Percentiles rank a stretch among this genome's conserved stretches.
Conservation (phyloP, 2,329 filamentous ascomycete genomes). For the Chalara sp. region DNA sequence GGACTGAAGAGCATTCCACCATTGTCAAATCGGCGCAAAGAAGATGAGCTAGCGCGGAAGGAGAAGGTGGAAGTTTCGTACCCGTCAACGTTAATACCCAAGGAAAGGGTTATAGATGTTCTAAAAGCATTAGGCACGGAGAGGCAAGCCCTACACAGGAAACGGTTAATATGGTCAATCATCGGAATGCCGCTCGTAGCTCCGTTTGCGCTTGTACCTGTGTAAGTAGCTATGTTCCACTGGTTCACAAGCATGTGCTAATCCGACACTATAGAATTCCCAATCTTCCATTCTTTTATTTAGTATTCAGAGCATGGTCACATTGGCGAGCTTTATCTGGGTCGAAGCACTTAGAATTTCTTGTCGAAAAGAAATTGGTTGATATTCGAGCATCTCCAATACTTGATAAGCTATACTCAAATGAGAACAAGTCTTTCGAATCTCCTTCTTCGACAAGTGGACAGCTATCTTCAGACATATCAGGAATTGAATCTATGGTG, state of each 20-base stretch:
- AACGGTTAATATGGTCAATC: conserved; percentile 73
- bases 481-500: conserved; percentile 31
- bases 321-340: conserved; percentile 84
- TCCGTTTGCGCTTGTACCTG: conserved; percentile 75
- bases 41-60: conserved; percentile 55
- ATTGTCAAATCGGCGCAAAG: conserved; percentile 58
- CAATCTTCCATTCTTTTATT: conserved; percentile 95
- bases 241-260: not conserved
- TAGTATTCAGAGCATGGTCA: conserved; percentile 85
- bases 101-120: conserved; percentile 56
- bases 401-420: conserved; percentile 67
- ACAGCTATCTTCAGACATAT: conserved; percentile 8
- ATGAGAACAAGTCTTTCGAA: conserved; percentile 14
- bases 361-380: conserved; percentile 68
- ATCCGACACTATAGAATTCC: conserved; percentile 54
- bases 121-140: conserved; percentile 70
- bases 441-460: conserved; percentile 1
- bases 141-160: conserved; percentile 69
- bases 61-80: conserved; percentile 70
- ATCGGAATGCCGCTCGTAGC: conserved; percentile 75
- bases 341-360: conserved; percentile 76
- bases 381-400: conserved; percentile 56
- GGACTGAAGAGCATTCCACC: conserved; percentile 90
- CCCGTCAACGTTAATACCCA: conserved; percentile 62
- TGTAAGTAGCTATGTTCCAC: conserved; percentile 51